Percentiles rank a stretch among this genome's conserved stretches.
Conservation (phyloP, 192 early-diverging fungal species). For the Rhizophagus sp. region DNA sequence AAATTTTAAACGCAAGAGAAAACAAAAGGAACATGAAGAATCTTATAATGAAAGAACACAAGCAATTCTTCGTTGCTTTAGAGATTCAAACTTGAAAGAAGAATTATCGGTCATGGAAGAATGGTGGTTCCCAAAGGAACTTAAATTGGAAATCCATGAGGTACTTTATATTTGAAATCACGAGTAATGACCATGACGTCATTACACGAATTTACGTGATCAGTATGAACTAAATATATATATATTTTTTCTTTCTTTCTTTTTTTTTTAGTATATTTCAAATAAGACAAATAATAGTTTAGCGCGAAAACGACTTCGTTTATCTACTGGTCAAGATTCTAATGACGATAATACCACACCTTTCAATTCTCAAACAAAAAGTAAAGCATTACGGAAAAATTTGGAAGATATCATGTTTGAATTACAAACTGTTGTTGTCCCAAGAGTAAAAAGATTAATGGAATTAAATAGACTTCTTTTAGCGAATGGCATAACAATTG, state of each 20-base stretch:
- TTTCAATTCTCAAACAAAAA: neutral
- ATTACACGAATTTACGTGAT: too few relatives aligned
- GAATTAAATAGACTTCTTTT: conserved; percentile 13
- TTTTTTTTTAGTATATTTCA: conserved; percentile 24
- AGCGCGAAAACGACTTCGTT: conserved; percentile 28
- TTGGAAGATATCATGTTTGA: conserved; percentile 27
- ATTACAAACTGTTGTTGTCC: conserved; percentile 23
- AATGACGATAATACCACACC: neutral
- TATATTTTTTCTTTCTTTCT: neutral
- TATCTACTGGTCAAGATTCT: conserved; percentile 19
- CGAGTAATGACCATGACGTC: too few relatives aligned
- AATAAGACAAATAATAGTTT: conserved; percentile 34
- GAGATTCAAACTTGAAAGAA: conserved; percentile 6
- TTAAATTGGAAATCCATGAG: conserved; percentile 31
- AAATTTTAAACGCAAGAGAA: conserved; percentile 24
- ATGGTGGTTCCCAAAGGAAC: conserved; percentile 33
- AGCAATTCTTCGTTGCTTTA: conserved; percentile 24
- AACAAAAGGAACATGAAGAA: conserved; percentile 27
- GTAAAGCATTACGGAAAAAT: conserved; percentile 25
- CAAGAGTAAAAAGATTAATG: conserved; percentile 19
- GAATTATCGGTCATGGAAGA: conserved; percentile 28
- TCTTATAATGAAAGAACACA: conserved; percentile 10
- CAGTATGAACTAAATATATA: too few relatives aligned
- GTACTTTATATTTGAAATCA: neutral
- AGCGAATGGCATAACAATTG: neutral